Conservation (phyloP, 2,329 filamentous ascomycete species). For the Tolypocladium pustulatum region DNA sequence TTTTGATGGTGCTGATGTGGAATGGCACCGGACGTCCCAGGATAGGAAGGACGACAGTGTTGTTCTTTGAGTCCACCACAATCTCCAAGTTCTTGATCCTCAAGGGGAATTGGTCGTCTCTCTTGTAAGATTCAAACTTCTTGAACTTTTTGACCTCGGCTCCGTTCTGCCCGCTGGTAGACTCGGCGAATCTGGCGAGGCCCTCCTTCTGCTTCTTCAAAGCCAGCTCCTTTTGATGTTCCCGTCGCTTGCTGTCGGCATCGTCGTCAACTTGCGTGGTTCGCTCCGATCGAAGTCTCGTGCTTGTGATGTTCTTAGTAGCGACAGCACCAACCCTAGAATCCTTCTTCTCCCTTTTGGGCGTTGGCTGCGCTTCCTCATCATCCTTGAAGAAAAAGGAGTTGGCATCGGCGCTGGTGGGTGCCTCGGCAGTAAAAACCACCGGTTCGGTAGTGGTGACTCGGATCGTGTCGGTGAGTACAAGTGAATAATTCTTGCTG, state of each 20-base stretch:
- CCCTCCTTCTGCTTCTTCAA: constrained; percentile 85
- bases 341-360: constrained; percentile 87
- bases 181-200: constrained; percentile 73
- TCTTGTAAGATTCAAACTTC: constrained; percentile 97
- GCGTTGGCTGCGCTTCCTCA: constrained; percentile 72
- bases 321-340: constrained; percentile 76
- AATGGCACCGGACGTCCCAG: constrained; percentile 97
- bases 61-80: constrained; percentile 81
- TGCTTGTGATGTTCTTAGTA: constrained; percentile 91
- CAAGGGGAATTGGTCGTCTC: constrained; percentile 83
- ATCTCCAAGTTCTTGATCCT: constrained; percentile 80
- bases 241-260: constrained; percentile 73
- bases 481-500: constrained; percentile 77
- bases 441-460: constrained; percentile 70
- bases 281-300: constrained; percentile 81
- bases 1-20: constrained; percentile 97
- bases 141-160: constrained; percentile 98
- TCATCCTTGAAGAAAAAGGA: constrained; percentile 99
- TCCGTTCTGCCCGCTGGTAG: constrained; percentile 74
- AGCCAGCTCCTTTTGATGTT: constrained; percentile 85
- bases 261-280: constrained; percentile 83
- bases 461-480: constrained; percentile 88
- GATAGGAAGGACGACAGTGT: constrained; percentile 84
- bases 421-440: constrained; percentile 88
- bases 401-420: constrained; percentile 83